Base-by-base conservation (phyloP, 805 yeast species). In the Teunomyces tritomae region DNA sequence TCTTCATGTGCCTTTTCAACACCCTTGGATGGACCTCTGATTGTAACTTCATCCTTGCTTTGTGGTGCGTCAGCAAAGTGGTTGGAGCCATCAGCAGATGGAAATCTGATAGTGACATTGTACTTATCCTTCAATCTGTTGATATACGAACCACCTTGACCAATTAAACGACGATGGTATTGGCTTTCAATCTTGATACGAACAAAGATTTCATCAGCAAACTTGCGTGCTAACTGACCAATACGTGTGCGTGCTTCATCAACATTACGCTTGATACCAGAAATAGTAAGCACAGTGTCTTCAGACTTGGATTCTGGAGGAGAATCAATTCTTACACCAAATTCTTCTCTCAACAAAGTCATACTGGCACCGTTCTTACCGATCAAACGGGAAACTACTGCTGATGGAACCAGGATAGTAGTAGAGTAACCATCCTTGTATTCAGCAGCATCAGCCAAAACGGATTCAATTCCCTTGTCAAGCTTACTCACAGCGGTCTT, bases 1-100 rank as follows among this genome's bases (percentile, higher is more conserved):
- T 91, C 97, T 52, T 84, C 91, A 63, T 82, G 82, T 29, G 95
- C 95, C 63, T 84, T 83, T 29, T 81, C 76, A 29, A 87, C 98
- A 56, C 92, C 94, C 67, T 84, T 85, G 24, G 97, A 87, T 43
- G 97, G 96, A 47, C 97, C 97, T 59, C 84, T 83, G 49, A 92
- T 78, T 28, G 77, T 71, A 36, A 86, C 83, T 56, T 87, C 94
- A 59, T 82, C 78, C 57, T 74, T 71, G 48, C 73, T 74, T 33
- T 73, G 74, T 30, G 77, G 74, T 2, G 74, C 64, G 53, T 73
- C 77, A 39, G 59, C 51, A 44, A 51, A 57, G 10, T 53, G 36
- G 39, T 28, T 35, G 48, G 51, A 39, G 13, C 50, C 50, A 62
- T 52, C 77, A 67, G 57, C 53, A 17, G 65, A 52, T 30, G 96